These are phyloP conservation scores for Pythium dissimile DNA, from an alignment of 352 stramenopile species.

Conservation along the genomic window DNA sequence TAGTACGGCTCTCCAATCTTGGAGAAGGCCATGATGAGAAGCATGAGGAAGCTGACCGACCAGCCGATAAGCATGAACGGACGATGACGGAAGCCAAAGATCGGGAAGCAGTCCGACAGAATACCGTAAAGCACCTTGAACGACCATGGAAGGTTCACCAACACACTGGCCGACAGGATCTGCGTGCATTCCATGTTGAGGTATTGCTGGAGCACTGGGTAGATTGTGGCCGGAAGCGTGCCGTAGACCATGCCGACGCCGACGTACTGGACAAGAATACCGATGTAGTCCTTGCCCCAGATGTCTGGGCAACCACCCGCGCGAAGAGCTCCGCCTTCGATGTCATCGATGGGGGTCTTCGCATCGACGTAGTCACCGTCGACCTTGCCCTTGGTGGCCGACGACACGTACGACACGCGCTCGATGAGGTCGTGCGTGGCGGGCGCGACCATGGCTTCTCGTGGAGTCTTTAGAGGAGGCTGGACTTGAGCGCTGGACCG, in stretches of 20 bases:
- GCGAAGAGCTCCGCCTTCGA: not conserved
- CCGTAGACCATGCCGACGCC: not conserved
- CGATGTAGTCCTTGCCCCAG: constrained; percentile 12
- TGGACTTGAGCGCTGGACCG: no score
- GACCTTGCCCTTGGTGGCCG: constrained; percentile 1
- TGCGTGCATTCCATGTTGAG: constrained; percentile 27
- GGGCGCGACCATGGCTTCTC: not conserved
- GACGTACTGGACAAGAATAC: constrained; percentile 19
- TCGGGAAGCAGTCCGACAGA: constrained; percentile 26
- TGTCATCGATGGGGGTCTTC: not conserved
- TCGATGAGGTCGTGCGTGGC: constrained; percentile 1
- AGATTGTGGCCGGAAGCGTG: constrained; percentile 15
- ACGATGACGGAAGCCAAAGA: constrained; percentile 29
- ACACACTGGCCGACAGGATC: constrained; percentile 18
- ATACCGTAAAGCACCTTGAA: constrained; percentile 34
- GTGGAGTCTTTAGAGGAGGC: no score
- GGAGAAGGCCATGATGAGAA: no score
- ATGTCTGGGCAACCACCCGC: constrained; percentile 7
- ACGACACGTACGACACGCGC: constrained; percentile 11
- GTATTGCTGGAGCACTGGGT: no score
- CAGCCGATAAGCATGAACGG: no score
- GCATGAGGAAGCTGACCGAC: no score
- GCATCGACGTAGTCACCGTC: not conserved
- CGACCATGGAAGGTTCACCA: constrained; percentile 28
- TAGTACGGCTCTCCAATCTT: no score